These are phyloP conservation scores for Anthracocystis panici-leucophaei DNA, from an alignment of 1,284 basidiomycete species.

Conservation along the genomic window DNA sequence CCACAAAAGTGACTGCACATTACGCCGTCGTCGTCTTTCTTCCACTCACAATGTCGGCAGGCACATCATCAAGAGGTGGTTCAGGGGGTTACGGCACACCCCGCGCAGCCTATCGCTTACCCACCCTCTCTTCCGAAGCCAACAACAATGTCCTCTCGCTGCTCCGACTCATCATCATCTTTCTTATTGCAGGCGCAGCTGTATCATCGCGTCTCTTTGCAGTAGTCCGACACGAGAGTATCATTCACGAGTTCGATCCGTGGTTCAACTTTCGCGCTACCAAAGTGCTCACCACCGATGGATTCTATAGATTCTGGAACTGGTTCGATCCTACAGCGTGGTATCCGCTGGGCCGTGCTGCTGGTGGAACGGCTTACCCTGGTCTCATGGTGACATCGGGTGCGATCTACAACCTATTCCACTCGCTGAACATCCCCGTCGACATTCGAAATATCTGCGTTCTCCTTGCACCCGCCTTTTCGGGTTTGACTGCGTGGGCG, in stretches of 20 bases:
- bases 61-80: conserved; percentile 16
- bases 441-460: conserved; percentile 99
- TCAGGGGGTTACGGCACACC: conserved; percentile 1
- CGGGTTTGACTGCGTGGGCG: conserved; percentile 95
- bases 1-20: conserved; percentile 14
- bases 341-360: conserved; percentile 98
- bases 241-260: conserved; percentile 97
- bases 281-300: conserved; percentile 86
- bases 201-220: conserved; percentile 96
- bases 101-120: conserved; percentile 46
- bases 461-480: conserved; percentile 94
- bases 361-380: conserved; percentile 97
- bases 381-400: conserved; percentile 96
- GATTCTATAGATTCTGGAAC: conserved; percentile 74
- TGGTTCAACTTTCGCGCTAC: conserved; percentile 75
- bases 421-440: conserved; percentile 89
- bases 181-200: conserved; percentile 76
- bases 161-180: conserved; percentile 65
- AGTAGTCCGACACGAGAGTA: conserved; percentile 97
- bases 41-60: conserved; percentile 16
- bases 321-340: conserved; percentile 98
- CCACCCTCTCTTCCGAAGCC: conserved; percentile 47
- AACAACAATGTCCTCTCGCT: conserved; percentile 62
- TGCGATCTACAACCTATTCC: conserved; percentile 91
- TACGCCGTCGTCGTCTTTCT: conserved; percentile 10